phyloP scores from a whole-genome alignment of 495 filamentous ascomycete species.

The Staphylotrichum longicolle region DNA sequence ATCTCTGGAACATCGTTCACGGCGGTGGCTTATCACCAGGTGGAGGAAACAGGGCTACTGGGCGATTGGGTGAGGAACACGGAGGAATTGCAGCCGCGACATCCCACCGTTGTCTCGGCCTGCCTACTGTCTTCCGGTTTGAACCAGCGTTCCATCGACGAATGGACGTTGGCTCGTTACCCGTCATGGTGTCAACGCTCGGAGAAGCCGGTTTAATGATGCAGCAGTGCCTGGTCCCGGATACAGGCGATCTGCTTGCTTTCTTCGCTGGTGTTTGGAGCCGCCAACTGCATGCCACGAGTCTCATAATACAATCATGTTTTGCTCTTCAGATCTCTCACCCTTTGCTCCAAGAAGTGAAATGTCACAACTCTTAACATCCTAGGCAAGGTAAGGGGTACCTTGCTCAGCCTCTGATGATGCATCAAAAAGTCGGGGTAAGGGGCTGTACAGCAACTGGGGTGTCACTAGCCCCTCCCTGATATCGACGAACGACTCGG shows the following conservation, averaged over 20 bases:
- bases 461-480: neutral
- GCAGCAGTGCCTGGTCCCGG: conserved; percentile 15
- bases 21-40: neutral
- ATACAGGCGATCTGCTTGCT: conserved; percentile 7
- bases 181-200: neutral
- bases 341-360: neutral
- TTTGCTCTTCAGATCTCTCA: conserved; percentile 11
- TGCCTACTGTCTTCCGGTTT: neutral
- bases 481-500: neutral
- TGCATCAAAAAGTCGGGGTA: conserved; percentile 24
- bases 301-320: conserved; percentile 31
- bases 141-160: neutral
- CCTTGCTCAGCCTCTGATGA: conserved; percentile 23
- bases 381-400: neutral
- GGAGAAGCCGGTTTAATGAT: conserved; percentile 5
- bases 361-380: neutral
- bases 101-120: neutral
- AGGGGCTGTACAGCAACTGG: conserved; percentile 22
- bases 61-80: neutral
- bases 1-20: neutral
- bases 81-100: neutral
- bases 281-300: conserved; percentile 23
- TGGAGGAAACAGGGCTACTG: neutral
- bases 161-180: neutral
- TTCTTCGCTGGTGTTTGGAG: conserved; percentile 16